Conservation (phyloP, 495 filamentous ascomycete species). For the Penicillium verhagenii region DNA sequence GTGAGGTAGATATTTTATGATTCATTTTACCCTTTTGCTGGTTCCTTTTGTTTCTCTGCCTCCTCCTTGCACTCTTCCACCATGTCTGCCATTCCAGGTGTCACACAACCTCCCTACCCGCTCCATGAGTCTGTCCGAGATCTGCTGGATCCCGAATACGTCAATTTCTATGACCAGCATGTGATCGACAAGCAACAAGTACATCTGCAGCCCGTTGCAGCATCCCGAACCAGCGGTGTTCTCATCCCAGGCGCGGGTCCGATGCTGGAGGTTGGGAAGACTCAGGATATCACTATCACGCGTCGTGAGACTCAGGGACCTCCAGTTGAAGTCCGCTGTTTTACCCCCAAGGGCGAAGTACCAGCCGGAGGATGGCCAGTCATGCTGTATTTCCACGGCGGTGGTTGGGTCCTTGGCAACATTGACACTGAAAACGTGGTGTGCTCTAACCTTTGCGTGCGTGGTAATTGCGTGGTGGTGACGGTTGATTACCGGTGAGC, state of each 20-base stretch:
- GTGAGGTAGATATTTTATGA: neutral
- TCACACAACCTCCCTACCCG: slow-evolving; percentile 52
- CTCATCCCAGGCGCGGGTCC: slow-evolving; percentile 56
- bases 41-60: neutral
- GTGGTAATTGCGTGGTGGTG: slow-evolving; percentile 52
- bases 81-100: slow-evolving; percentile 27
- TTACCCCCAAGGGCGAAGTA: slow-evolving; percentile 44
- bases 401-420: slow-evolving; percentile 59
- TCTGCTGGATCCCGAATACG: slow-evolving; percentile 51
- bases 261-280: slow-evolving; percentile 48
- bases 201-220: slow-evolving; percentile 52
- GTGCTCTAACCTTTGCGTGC: slow-evolving; percentile 52
- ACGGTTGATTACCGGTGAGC: slow-evolving; percentile 57
- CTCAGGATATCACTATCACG: slow-evolving; percentile 44
- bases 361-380: slow-evolving; percentile 54
- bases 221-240: slow-evolving; percentile 50
- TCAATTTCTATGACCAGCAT: slow-evolving; percentile 53
- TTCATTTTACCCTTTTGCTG: neutral
- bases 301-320: slow-evolving; percentile 49
- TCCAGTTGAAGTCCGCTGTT: slow-evolving; percentile 43
- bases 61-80: neutral
- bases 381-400: slow-evolving; percentile 58
- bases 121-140: slow-evolving; percentile 51
- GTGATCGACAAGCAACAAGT: slow-evolving; percentile 51
- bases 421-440: slow-evolving; percentile 60